phyloP scores from a whole-genome alignment of 179 eudicot species.

The Spinacia oleracea region DNA sequence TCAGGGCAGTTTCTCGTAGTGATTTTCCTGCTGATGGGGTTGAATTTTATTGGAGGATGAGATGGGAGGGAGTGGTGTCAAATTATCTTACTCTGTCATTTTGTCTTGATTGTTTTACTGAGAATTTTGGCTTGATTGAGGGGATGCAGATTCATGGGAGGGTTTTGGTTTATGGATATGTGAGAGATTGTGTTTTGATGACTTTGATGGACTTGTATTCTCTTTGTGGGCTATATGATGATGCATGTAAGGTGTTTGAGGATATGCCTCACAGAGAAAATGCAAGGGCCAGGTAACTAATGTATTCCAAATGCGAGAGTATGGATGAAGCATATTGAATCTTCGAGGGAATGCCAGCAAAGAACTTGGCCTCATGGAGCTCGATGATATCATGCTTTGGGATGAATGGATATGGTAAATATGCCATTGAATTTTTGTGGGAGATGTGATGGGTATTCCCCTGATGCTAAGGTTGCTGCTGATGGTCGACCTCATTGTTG shows the following conservation, averaged over 20 bases:
- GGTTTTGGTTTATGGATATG: conserved; percentile 50
- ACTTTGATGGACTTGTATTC: conserved; percentile 67
- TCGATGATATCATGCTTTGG: conserved; percentile 72
- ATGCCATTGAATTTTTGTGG: conserved; percentile 57
- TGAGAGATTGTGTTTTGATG: conserved; percentile 49
- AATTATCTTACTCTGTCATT: too few relatives aligned
- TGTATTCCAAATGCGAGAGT: conserved; percentile 65
- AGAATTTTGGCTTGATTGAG: too few relatives aligned
- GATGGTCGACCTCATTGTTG: too few relatives aligned
- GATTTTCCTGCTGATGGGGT: conserved; percentile 35
- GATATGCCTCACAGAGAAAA: conserved; percentile 60
- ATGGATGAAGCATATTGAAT: conserved; percentile 63
- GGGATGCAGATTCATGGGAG: too few relatives aligned
- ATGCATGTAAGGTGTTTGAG: conserved; percentile 72
- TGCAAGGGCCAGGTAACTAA: too few relatives aligned
- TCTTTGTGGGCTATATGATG: conserved; percentile 24
- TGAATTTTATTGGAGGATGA: too few relatives aligned
- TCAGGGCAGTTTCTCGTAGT: conserved; percentile 44
- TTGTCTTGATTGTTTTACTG: too few relatives aligned
- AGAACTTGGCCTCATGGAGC: conserved; percentile 65
- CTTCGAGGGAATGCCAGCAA: conserved; percentile 41
- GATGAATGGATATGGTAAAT: conserved; percentile 60
- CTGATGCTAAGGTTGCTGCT: conserved; percentile 67
- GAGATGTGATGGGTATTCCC: conserved; percentile 60
- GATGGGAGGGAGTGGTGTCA: too few relatives aligned